Evolutionary conservation across 1,284 basidiomycete species (phyloP).

Genomic region (Ceratobasidium sp.): DNA sequence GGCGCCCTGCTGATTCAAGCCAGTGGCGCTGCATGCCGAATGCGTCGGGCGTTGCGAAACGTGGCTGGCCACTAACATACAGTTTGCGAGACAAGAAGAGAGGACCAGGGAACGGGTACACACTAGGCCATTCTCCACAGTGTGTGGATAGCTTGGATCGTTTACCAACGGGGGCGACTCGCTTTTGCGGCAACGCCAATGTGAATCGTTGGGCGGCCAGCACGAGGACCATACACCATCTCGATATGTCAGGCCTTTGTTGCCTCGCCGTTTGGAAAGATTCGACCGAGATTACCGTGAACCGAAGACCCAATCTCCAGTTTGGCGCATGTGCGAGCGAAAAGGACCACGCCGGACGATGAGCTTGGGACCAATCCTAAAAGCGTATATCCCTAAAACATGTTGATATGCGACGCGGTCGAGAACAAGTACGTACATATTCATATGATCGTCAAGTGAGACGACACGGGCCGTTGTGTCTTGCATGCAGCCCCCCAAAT

Average conservation of each 20-base stretch:
- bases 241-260: constrained; percentile 35
- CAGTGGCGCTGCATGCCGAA: constrained; percentile 8
- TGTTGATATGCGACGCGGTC: constrained; percentile 9
- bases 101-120: not conserved
- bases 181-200: constrained; percentile 7
- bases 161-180: constrained; percentile 7
- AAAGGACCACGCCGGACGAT: constrained; percentile 9
- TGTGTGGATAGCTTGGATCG: not conserved
- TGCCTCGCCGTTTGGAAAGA: constrained; percentile 6
- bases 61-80: constrained; percentile 6
- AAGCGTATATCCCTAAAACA: constrained; percentile 12
- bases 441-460: constrained; percentile 24
- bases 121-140: not conserved
- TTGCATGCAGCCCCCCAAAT: constrained; percentile 9
- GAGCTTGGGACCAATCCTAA: not conserved
- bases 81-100: constrained; percentile 6
- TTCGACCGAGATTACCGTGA: not conserved
- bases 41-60: not conserved
- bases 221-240: not conserved
- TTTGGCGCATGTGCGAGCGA: constrained; percentile 11
- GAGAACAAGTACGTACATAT: constrained; percentile 12
- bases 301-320: not conserved
- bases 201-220: not conserved
- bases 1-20: constrained; percentile 6
- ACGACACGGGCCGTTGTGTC: constrained; percentile 7